Percentiles rank a stretch among this genome's conserved stretches.
Evolutionary conservation across 2,329 filamentous ascomycete species (phyloP).

Genomic region (Phialophora verrucosa): DNA sequence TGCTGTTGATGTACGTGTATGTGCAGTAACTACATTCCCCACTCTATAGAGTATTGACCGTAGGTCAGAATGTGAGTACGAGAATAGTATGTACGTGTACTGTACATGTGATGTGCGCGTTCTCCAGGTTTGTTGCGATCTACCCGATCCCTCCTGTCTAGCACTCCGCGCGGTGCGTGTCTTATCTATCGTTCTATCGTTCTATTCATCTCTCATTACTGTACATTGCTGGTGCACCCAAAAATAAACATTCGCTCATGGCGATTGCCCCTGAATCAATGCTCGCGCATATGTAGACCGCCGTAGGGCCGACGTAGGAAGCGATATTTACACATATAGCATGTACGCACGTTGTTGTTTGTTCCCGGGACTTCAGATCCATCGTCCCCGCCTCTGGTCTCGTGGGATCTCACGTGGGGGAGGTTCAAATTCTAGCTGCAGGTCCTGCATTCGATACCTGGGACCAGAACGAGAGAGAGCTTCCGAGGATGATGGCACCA

Average conservation of each 20-base stretch:
- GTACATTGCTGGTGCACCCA: background rate
- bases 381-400: background rate
- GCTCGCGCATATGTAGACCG: background rate
- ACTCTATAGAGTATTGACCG: too few species aligned
- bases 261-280: background rate
- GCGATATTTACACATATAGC: background rate
- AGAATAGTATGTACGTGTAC: too few species aligned
- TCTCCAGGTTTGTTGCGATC: too few species aligned
- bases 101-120: too few species aligned
- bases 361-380: background rate
- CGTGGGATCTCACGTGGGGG: background rate
- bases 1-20: too few species aligned
- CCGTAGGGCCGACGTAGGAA: background rate
- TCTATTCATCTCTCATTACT: background rate
- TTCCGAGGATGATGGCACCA: background rate
- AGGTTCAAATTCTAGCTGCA: slow-evolving; percentile 5
- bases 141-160: too few species aligned
- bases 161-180: too few species aligned
- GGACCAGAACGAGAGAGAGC: background rate
- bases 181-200: background rate
- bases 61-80: too few species aligned
- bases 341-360: background rate
- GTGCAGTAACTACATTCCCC: too few species aligned
- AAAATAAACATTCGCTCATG: background rate
- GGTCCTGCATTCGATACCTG: background rate